Evolutionary conservation across 495 filamentous ascomycete genomes (phyloP), one percentile per base, ranked within the genome.

Genomic region (Daldinia grandis): DNA sequence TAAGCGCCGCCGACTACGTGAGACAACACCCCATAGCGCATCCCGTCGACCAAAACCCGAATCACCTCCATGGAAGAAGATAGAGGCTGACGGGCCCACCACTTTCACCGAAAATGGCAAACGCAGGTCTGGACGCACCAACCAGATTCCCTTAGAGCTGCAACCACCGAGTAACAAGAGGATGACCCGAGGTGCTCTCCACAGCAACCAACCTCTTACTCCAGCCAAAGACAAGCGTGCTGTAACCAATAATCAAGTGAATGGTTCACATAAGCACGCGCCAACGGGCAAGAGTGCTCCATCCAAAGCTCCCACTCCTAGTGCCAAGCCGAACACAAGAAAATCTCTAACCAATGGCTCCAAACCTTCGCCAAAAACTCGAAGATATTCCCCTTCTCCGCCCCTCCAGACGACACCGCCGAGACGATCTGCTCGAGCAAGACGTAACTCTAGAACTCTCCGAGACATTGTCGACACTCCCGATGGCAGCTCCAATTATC

Each of bases 51-150:
- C 76, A n/a, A 88, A 88, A 69, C 76, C 76, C 24, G 80, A 83
- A 59, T 98, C 95, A 31, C 95, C 95, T 63, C 95, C 95, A 25
- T 99, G 95, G 95, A 98, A 95, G 82, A 95, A 89, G 78, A 83
- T 91, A 57, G 89, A 91, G 50, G 91, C 88, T 27, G 92, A 97
- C 47, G 96, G 95, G 0, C 95, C 95, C 4, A 93, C 95, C 8
- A 91, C 92, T 0, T 92, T 97, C 69, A 79, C 90, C 25, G 89
- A 90, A 68, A 90, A 93, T 81, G 95, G 95, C 49, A 89, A 88
- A 68, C 87, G 95, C 61, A 95, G 93, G 78, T 97, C 94, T 8
- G 92, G 92, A 37, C 85, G 94, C 68, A 92, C 92, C 62, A 97
- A 96, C 76, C 79, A 81, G 30, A 79, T 92, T 19, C 91, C 91